Conservation (phyloP, 306 rosid genomes). For the Rosa multiflora region DNA sequence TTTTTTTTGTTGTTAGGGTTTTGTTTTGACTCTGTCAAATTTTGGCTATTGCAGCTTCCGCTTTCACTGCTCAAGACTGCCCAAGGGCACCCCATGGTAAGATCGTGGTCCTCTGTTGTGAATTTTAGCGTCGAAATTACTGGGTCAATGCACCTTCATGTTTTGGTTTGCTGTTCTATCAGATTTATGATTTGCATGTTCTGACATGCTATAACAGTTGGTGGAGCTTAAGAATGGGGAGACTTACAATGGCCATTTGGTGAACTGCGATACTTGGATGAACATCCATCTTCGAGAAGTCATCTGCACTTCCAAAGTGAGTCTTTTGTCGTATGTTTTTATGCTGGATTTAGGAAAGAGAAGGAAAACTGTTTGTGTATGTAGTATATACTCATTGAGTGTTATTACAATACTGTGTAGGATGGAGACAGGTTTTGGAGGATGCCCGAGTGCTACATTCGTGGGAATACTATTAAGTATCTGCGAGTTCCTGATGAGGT, state of each 20-base stretch:
- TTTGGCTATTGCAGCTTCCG: conserved; percentile 63
- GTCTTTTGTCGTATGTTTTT: neutral
- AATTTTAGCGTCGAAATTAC: neutral
- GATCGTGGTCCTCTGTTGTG: neutral
- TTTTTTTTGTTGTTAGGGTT: neutral
- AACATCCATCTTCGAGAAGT: conserved; percentile 99
- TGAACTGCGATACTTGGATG: conserved; percentile 99
- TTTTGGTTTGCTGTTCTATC: neutral
- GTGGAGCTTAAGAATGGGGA: conserved; percentile 98
- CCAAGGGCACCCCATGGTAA: conserved; percentile 95
- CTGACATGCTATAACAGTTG: conserved; percentile 51
- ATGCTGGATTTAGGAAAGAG: neutral
- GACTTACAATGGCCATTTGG: conserved; percentile 98
- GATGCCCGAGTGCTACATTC: conserved; percentile 96
- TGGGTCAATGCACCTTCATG: neutral
- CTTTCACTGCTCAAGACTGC: conserved; percentile 94
- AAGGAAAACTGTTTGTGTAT: neutral
- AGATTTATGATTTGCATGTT: conserved; percentile 25
- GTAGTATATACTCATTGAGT: neutral
- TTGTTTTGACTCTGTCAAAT: neutral
- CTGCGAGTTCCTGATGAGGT: conserved; percentile 99
- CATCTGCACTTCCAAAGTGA: conserved; percentile 92
- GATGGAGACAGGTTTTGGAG: conserved; percentile 99
- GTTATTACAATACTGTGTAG: conserved; percentile 31
- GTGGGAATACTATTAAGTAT: conserved; percentile 95